Evolutionary conservation across 1,139 yeast species (phyloP), one percentile per base, ranked within the genome.

Genomic region (Pneumocystis oryctolagi): DNA sequence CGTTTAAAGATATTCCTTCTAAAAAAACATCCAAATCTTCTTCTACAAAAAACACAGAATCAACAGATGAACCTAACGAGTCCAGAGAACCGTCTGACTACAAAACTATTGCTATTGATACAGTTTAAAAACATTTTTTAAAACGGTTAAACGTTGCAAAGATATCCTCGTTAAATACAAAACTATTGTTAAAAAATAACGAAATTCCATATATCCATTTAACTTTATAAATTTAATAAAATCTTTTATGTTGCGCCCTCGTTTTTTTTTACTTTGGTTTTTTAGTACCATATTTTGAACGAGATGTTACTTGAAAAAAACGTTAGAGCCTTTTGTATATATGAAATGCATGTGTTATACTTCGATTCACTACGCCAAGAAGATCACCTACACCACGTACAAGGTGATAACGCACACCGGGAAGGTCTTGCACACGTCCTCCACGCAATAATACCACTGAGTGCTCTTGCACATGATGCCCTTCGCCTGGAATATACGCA

Each of bases 391-490:
- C 89, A 60, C 99, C 99, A 77, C 99, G 84, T 35, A 92, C 88
- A 71, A 89, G 80, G 75, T 88, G 92, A 75, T 94, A 92, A 73
- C 89, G 90, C 60, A 92, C 97, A 80, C 99, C 99, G 30, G 98
- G 98, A 71, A 92, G 80, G 84, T 94, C 99, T 73, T 90, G 97
- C 62, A 89, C 89, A 80, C 97, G 84, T 20, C 98, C 99, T 32
- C 99, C 99, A 74, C 98, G 83, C 1, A 94, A 95, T 64, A 85
- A 82, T 1, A 94, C 97, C 63, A 92, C 95, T 72, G 95, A 89
- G 76, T 94, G 99, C 75, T 94, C 99, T 77, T 92, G 97, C 58
- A 95, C 92, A 72, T 92, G 92, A 75, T 94, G 98, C 31, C 99
- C 98, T 73, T 92, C 97, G 64, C 99, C 99, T 14, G 97, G 97